These are phyloP conservation scores for Puccinia hordei DNA, from an alignment of 1,284 basidiomycete genomes.

Conservation along the genomic window DNA sequence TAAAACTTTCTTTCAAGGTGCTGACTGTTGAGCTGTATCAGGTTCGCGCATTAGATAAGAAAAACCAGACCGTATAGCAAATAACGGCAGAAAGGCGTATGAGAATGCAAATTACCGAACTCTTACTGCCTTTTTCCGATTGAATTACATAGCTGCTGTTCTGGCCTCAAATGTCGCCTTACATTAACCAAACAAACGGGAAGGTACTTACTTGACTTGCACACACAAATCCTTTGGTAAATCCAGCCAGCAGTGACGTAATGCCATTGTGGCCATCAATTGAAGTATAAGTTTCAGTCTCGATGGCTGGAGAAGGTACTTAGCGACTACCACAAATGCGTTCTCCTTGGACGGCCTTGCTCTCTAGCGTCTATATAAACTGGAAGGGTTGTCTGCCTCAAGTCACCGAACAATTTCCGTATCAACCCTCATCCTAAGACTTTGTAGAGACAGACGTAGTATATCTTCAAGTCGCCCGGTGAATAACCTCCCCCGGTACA, in stretches of 20 bases:
- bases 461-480: not conserved
- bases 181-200: conserved; percentile 27
- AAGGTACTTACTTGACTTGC: not conserved
- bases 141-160: conserved; percentile 17
- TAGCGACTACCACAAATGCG: not conserved
- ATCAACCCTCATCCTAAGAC: not conserved
- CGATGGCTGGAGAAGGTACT: not conserved
- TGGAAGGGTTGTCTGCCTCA: not conserved
- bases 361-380: not conserved
- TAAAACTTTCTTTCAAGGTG: conserved; percentile 22
- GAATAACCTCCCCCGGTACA: not conserved
- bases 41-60: conserved; percentile 4
- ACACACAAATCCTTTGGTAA: conserved; percentile 3
- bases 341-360: not conserved
- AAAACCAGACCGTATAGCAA: conserved; percentile 6
- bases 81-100: conserved; percentile 10
- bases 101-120: conserved; percentile 9
- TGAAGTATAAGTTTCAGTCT: conserved; percentile 5
- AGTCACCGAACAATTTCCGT: not conserved
- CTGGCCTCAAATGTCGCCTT: not conserved
- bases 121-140: conserved; percentile 16
- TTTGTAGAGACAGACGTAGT: too few relatives aligned
- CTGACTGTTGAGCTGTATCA: conserved; percentile 8
- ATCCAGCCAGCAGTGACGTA: conserved; percentile 32
- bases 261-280: conserved; percentile 8